Evolutionary conservation across 768 basidiomycete genomes (phyloP).

Genomic region (Panus rudis): DNA sequence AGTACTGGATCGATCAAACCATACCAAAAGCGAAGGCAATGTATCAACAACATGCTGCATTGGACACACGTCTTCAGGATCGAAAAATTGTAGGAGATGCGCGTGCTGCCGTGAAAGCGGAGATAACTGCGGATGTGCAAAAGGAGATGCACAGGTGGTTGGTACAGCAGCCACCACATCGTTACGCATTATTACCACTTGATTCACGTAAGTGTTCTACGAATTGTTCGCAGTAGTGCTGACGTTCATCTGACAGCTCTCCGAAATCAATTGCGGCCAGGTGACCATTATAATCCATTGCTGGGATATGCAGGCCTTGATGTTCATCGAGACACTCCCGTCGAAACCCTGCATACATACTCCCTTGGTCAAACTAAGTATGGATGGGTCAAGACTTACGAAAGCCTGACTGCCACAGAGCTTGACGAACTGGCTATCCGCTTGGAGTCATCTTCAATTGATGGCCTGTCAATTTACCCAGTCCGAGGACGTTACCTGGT

Average conservation of each 20-base stretch:
- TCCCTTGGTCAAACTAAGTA: slow-evolving; percentile 31
- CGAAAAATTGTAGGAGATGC: background rate
- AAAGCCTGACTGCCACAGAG: slow-evolving; percentile 18
- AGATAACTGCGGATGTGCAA: slow-evolving; percentile 13
- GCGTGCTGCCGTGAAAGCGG: background rate
- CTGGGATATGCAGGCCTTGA: slow-evolving; percentile 17
- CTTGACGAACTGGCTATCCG: slow-evolving; percentile 17
- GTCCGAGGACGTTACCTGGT: slow-evolving; percentile 27
- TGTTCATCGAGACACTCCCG: slow-evolving; percentile 26
- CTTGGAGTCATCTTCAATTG: slow-evolving; percentile 17
- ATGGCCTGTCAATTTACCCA: slow-evolving; percentile 20
- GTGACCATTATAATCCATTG: slow-evolving; percentile 5
- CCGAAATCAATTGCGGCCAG: slow-evolving; percentile 6
- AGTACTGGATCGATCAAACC: slow-evolving; percentile 31
- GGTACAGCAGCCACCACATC: background rate
- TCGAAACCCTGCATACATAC: slow-evolving; percentile 27
- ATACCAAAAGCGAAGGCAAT: slow-evolving; percentile 7
- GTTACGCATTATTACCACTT: background rate
- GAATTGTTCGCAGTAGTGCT: no score
- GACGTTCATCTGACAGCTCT: no score
- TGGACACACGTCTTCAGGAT: no score
- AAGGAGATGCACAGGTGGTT: slow-evolving; percentile 10
- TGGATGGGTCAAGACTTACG: slow-evolving; percentile 21
- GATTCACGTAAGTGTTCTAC: slow-evolving; percentile 1
- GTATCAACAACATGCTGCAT: background rate